These are phyloP conservation scores for Candida awuae DNA, from an alignment of 805 yeast species.

Conservation along the genomic window DNA sequence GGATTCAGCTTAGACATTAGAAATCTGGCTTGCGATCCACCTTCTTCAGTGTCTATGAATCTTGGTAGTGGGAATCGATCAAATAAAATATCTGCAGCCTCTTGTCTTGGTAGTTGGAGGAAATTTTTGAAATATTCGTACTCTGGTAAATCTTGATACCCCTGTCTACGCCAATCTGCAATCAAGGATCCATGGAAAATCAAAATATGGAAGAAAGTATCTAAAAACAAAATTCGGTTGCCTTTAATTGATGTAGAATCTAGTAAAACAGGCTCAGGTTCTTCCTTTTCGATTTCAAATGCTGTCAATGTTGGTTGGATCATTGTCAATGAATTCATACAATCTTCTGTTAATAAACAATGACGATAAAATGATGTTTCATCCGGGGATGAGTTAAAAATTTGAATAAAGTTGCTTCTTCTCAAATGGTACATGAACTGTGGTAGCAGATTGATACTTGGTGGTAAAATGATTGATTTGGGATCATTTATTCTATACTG, in stretches of 20 bases:
- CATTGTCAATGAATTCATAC: constrained; percentile 53
- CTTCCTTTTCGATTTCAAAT: constrained; percentile 42
- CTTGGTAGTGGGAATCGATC: constrained; percentile 69
- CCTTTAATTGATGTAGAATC: constrained; percentile 58
- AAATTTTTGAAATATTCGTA: constrained; percentile 53
- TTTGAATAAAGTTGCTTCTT: constrained; percentile 57
- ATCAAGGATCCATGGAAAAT: constrained; percentile 60
- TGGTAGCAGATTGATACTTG: constrained; percentile 47
- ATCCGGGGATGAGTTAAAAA: constrained; percentile 65
- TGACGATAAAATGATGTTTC: constrained; percentile 62
- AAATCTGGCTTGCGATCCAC: constrained; percentile 70
- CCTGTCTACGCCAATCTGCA: constrained; percentile 59
- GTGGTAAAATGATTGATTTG: constrained; percentile 42
- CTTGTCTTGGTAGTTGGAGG: constrained; percentile 52
- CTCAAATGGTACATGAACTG: constrained; percentile 62
- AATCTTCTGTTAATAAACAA: constrained; percentile 53
- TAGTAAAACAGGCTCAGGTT: constrained; percentile 55
- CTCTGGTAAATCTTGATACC: constrained; percentile 54
- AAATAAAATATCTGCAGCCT: constrained; percentile 55
- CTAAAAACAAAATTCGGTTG: constrained; percentile 48
- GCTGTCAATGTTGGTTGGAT: constrained; percentile 62
- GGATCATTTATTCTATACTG: constrained; percentile 41
- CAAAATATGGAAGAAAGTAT: constrained; percentile 61
- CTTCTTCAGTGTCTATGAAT: constrained; percentile 66
- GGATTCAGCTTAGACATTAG: constrained; percentile 64